Evolutionary conservation across 2,329 filamentous ascomycete genomes (phyloP).

Genomic region (Cytospora chrysosperma): DNA sequence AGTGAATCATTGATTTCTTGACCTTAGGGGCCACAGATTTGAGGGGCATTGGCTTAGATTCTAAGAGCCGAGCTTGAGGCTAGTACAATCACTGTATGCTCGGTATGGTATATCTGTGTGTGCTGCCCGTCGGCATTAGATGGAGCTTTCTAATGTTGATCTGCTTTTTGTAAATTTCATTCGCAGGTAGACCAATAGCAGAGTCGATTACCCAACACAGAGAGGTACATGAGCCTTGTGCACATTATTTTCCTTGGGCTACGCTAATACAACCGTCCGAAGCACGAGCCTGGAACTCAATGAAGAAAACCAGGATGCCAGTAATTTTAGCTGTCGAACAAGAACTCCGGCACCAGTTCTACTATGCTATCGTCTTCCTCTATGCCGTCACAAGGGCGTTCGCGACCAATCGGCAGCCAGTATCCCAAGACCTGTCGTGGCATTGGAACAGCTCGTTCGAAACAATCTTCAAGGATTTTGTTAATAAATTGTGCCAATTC

Average conservation of each 20-base stretch:
- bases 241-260: no score
- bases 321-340: background rate
- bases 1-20: background rate
- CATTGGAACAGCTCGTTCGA: background rate
- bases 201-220: no score
- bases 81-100: no score
- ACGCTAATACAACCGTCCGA: no score
- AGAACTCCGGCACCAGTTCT: background rate
- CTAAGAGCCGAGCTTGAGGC: background rate
- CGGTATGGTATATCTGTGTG: no score
- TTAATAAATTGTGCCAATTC: constrained; percentile 22
- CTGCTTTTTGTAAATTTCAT: no score
- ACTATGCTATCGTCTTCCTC: constrained; percentile 5
- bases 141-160: no score
- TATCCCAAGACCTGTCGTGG: background rate
- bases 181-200: no score
- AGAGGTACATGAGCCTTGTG: no score
- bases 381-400: background rate
- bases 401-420: background rate
- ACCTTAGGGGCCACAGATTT: background rate
- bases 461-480: constrained; percentile 2
- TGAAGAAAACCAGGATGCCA: background rate
- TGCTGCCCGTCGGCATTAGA: no score
- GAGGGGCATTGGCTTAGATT: background rate
- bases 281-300: no score